These are phyloP conservation scores for Cydonia oblonga DNA, from an alignment of 331 rosid species.

Conservation along the genomic window DNA sequence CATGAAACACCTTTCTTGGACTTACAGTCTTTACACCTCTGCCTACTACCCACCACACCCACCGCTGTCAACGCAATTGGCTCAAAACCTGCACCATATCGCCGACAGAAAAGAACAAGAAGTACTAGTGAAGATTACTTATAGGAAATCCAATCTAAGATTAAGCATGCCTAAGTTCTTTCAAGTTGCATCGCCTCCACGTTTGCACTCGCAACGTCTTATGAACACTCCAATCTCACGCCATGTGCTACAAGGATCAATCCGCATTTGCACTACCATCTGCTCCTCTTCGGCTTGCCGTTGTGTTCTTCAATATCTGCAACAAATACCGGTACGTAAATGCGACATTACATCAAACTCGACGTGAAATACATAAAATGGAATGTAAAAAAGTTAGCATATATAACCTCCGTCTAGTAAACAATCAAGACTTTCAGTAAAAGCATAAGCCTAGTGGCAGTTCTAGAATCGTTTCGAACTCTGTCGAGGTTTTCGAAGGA, in stretches of 20 bases:
- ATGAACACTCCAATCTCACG: background rate
- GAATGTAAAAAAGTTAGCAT: background rate
- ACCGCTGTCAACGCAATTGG: background rate
- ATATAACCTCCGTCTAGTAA: background rate
- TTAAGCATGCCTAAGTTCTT: background rate
- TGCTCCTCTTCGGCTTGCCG: conserved; percentile 52
- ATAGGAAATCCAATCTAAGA: background rate
- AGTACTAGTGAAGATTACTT: background rate
- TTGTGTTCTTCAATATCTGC: conserved; percentile 71
- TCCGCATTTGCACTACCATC: conserved; percentile 19
- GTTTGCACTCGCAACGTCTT: background rate
- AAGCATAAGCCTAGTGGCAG: background rate
- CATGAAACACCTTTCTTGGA: no score
- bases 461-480: no score
- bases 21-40: no score
- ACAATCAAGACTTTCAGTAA: background rate
- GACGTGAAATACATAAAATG: background rate
- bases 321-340: background rate
- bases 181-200: background rate
- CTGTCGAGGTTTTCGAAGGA: background rate
- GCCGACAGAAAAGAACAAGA: background rate
- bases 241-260: conserved; percentile 5
- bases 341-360: background rate
- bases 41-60: background rate
- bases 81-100: background rate